Conservation (phyloP, 257 asterid species). For the Coffea eugenioides region DNA sequence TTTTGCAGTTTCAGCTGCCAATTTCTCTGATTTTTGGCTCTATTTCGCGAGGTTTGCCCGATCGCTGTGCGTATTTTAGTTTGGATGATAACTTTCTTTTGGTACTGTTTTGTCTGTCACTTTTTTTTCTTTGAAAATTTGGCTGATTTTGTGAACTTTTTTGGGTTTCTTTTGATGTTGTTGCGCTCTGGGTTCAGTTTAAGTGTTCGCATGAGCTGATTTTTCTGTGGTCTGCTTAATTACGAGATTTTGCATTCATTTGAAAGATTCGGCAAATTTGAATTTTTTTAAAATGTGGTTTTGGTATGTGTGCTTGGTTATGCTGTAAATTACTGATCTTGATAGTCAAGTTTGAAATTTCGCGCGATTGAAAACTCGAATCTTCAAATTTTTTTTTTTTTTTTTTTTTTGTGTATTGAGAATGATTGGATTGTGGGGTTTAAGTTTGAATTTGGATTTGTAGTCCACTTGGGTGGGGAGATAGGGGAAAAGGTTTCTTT, state of each 20-base stretch:
- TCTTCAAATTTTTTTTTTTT: not conserved
- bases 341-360: not conserved
- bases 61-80: slow-evolving; percentile 7
- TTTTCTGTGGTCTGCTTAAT: not conserved
- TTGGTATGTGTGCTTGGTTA: not conserved
- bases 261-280: slow-evolving; percentile 12
- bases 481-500: not conserved
- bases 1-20: slow-evolving; percentile 3
- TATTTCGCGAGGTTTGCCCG: not conserved
- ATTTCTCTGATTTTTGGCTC: not conserved
- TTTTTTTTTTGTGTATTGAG: not conserved
- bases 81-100: not conserved
- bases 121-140: not conserved
- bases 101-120: not conserved
- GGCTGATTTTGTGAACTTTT: slow-evolving; percentile 11
- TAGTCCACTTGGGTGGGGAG: not conserved
- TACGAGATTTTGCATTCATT: not conserved
- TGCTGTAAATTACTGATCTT: slow-evolving; percentile 9
- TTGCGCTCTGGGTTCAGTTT: not conserved
- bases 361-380: not conserved
- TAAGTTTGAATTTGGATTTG: not conserved
- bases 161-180: not conserved
- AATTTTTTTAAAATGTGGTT: slow-evolving; percentile 4
- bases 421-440: not conserved
- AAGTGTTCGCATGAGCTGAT: not conserved